Base-by-base conservation (phyloP, 208 protist genomes). In the Trypanosoma boissoni region DNA sequence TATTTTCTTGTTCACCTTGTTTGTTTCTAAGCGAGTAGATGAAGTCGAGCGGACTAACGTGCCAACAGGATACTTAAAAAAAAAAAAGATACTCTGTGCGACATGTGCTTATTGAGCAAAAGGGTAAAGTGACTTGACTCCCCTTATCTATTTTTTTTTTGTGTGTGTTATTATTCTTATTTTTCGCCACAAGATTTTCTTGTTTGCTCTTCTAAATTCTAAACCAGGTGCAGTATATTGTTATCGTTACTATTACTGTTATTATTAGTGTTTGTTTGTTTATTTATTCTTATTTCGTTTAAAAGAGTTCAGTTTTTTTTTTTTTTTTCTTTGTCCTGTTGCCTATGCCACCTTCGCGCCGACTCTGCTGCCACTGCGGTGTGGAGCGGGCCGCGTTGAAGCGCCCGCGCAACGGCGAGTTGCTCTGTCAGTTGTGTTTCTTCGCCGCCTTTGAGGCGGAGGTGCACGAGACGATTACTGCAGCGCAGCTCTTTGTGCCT, bases 371-470 rank as follows among this genome's bases (percentile, higher is more conserved):
- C n/a, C 65, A 52, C 20, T 96, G 91, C 58, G 9, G 64, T 39
- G 67, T 48, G 14, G 60, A 66, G 16, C 70, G 73, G 21, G 85
- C 83, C 6, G 74, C 78, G 14, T 48, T 98, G 36, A 96, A 96
- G 61, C 78, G 97, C 14, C 96, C 96, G 7, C 95, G 91, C 53
- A 93, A 87, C 42, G 86, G 83, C 1, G 48, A 88, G 42, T 58
- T 97, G 23, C 65, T 98, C 14, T 99, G 97, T 65, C 83, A 83
- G 34, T 80, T 81, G 55, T 99, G 97, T 68, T 99, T 99, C 67
- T 97, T 97, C 46, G 32, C 63, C 3, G 60, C 91, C 0, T 97
- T 99, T 58, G 97, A 99, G 67, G 68, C 56, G 14, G 96, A 99
- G 68, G 87, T 99, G 3, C 97, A 99, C 73, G 53, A 96, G 4